Conservation (phyloP, 805 yeast genomes). For the Pichia gijzeniarum region DNA sequence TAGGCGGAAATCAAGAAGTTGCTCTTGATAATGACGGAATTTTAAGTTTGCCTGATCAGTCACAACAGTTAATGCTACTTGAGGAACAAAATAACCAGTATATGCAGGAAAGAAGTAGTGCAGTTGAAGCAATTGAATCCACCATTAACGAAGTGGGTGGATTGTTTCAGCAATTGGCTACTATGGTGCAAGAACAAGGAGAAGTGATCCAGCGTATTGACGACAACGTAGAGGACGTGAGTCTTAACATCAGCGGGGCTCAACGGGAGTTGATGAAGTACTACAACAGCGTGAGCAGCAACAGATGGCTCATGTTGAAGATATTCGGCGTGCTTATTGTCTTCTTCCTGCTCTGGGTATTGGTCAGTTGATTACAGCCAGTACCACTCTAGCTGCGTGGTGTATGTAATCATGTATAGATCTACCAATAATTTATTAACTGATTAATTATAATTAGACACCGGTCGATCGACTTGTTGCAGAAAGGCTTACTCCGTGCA, state of each 20-base stretch:
- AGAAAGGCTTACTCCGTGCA: too few species aligned
- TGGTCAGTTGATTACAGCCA: constrained; percentile 45
- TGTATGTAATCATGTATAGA: background rate
- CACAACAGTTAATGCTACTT: constrained; percentile 71
- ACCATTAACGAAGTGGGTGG: constrained; percentile 96
- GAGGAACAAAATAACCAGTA: constrained; percentile 80
- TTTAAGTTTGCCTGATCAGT: constrained; percentile 76
- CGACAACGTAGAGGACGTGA: constrained; percentile 88
- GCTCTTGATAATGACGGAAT: constrained; percentile 25
- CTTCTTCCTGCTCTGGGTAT: constrained; percentile 71
- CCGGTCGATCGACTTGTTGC: too few species aligned
- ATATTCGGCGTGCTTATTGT: constrained; percentile 81
- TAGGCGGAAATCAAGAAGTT: constrained; percentile 4
- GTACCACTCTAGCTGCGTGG: background rate
- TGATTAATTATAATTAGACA: too few species aligned
- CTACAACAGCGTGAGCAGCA: constrained; percentile 79
- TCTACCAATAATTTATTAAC: too few species aligned
- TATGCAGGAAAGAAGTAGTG: constrained; percentile 75
- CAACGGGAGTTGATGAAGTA: constrained; percentile 89
- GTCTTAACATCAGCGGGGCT: constrained; percentile 85
- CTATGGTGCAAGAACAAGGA: constrained; percentile 97
- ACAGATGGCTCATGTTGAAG: constrained; percentile 87
- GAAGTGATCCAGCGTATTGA: constrained; percentile 94
- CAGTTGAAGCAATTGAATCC: constrained; percentile 95
- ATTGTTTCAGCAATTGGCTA: constrained; percentile 87